These are phyloP conservation scores for Alternaria gaisen DNA, from an alignment of 2,329 filamentous ascomycete genomes.

Conservation along the genomic window DNA sequence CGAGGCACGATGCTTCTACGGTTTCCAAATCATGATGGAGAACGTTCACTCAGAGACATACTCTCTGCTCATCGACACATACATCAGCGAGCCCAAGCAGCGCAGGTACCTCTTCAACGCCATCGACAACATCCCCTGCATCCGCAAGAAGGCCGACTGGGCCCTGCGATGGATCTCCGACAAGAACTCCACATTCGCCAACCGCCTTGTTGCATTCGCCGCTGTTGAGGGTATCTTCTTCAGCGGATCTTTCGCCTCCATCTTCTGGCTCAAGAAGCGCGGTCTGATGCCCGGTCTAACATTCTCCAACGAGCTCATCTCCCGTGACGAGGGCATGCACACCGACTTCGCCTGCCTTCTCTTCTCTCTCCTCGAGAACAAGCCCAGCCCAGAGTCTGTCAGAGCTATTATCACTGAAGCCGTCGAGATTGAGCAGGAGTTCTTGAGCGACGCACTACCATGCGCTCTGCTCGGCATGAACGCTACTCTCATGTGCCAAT, in stretches of 20 bases:
- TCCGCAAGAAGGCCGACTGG: slow-evolving; percentile 99
- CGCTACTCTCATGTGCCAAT: slow-evolving; percentile 96
- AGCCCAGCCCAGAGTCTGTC: slow-evolving; percentile 82
- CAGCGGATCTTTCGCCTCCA: slow-evolving; percentile 96
- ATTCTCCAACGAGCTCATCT: slow-evolving; percentile 99
- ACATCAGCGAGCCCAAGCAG: slow-evolving; percentile 97
- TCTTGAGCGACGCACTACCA: slow-evolving; percentile 93
- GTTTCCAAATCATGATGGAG: slow-evolving; percentile 99
- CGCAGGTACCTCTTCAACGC: slow-evolving; percentile 96
- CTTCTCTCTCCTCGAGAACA: slow-evolving; percentile 96
- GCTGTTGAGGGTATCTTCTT: slow-evolving; percentile 99
- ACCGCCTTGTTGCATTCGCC: slow-evolving; percentile 94
- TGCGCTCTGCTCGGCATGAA: slow-evolving; percentile 98
- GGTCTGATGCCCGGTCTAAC: slow-evolving; percentile 98
- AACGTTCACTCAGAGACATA: slow-evolving; percentile 99
- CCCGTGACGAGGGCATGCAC: slow-evolving; percentile 98
- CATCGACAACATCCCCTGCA: slow-evolving; percentile 98
- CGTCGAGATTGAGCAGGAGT: slow-evolving; percentile 95
- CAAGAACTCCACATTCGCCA: slow-evolving; percentile 91
- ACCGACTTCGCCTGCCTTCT: slow-evolving; percentile 98
- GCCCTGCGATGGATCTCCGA: slow-evolving; percentile 94
- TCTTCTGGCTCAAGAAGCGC: slow-evolving; percentile 99
- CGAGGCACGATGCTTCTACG: slow-evolving; percentile 99
- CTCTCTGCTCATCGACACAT: slow-evolving; percentile 98
- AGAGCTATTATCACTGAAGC: slow-evolving; percentile 92